Conservation (phyloP, 257 asterid genomes). For the Solanum peruvianum region DNA sequence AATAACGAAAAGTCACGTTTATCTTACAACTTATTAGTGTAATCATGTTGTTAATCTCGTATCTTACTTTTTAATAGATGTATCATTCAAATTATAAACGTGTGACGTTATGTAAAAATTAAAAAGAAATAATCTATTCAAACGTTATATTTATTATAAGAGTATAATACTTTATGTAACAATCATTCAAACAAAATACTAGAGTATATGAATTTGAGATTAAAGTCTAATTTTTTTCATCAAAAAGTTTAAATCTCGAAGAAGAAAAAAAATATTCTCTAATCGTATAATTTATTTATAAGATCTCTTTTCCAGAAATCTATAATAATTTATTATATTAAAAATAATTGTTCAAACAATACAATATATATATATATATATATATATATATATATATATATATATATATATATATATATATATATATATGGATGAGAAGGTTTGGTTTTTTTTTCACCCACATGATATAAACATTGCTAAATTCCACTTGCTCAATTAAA, state of each 20-base stretch:
- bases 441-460: no score
- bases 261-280: not conserved
- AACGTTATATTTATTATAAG: no score
- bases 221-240: not conserved
- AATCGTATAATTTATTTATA: not conserved
- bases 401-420: no score
- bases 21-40: not conserved
- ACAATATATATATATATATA: not conserved
- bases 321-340: not conserved
- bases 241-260: not conserved
- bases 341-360: not conserved
- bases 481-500: not conserved
- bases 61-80: no score
- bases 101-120: no score
- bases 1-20: no score
- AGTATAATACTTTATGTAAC: no score
- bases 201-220: no score
- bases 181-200: not conserved
- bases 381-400: no score
- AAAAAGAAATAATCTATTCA: no score
- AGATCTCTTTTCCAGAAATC: not conserved
- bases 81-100: not conserved
- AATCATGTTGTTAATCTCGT: rapidly evolving
- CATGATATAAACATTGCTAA: not conserved
- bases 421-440: not conserved